Conservation (phyloP, 2,329 filamentous ascomycete species). For the Diaporthe ampelina region DNA sequence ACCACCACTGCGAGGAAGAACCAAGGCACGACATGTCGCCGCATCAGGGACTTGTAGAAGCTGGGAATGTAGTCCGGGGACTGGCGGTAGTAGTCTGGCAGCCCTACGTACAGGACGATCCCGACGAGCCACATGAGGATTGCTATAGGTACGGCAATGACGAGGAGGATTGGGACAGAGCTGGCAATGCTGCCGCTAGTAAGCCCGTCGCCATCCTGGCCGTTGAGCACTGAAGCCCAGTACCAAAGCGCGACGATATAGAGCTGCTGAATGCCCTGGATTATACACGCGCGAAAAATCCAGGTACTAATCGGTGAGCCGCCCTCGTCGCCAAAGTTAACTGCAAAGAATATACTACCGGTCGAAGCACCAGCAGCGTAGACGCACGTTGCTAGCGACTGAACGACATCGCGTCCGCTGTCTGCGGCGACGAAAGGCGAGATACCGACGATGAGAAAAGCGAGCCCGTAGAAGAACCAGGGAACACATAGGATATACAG, state of each 20-base stretch:
- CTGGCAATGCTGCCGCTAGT: constrained; percentile 54
- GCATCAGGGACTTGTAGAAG: constrained; percentile 73
- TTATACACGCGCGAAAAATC: constrained; percentile 77
- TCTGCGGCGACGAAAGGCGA: constrained; percentile 64
- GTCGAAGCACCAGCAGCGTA: constrained; percentile 74
- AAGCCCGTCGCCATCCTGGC: constrained; percentile 56
- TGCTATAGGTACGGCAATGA: constrained; percentile 70
- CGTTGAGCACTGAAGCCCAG: constrained; percentile 71
- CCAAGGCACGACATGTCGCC: constrained; percentile 77
- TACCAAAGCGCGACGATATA: constrained; percentile 77
- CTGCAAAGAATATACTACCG: constrained; percentile 74
- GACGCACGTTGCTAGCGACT: constrained; percentile 71
- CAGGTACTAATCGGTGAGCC: constrained; percentile 74
- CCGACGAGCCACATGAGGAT: constrained; percentile 70
- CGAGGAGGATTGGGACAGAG: constrained; percentile 50
- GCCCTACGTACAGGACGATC: constrained; percentile 68
- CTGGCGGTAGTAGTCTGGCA: constrained; percentile 77
- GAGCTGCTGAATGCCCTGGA: constrained; percentile 76
- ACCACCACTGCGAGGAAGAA: constrained; percentile 74
- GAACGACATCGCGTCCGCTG: constrained; percentile 60
- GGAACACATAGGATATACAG: constrained; percentile 70
- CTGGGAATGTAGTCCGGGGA: constrained; percentile 73
- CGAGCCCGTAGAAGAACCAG: constrained; percentile 73
- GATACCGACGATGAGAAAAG: constrained; percentile 73
- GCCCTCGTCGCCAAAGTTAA: constrained; percentile 76